Base-by-base conservation (phyloP, 2,329 filamentous ascomycete genomes). In the Alternaria gansuensis region DNA sequence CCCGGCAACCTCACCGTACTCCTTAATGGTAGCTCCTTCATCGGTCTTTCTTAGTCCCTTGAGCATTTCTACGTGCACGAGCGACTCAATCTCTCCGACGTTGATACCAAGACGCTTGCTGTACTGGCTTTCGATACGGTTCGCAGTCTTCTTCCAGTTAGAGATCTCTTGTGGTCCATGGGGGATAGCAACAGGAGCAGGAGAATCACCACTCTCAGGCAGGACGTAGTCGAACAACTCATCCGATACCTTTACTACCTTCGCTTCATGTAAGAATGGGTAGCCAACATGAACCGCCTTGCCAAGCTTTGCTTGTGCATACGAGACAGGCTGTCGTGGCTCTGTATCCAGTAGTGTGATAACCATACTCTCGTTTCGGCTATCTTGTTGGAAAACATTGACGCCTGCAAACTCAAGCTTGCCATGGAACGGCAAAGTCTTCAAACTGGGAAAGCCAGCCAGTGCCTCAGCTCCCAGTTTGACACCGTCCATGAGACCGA, bases 331-430 rank as follows among this genome's bases (percentile, higher is more conserved):
- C 46, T 90, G 88, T 34, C 90, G 88, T 57, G 81, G 79, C 63
- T 93, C 92, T 0, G 91, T 87, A 36, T 92, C 89, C 31, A 88
- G 84, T 49, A 99, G 82, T 2, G 92, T 97, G 56, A 98, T 85
- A 24, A 98, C 87, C 88, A 98, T 93, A 77, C 94, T 99, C 77
- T 97, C 93, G 73, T 98, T 98, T 49, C 92, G 89, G 75, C 93
- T 97, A 68, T 98, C 95, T 68, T 94, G 88, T 74, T 97, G 93
- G 81, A 99, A 99, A 33, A 99, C 92, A 63, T 89, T 95, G 61
- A 99, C 91, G 2, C 93, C 93, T 66, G 96, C 91, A 77, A 93
- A 96, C 8, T 89, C 91, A 46, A 98, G 82, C 56, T 87, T 85
- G 2, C 92, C 95, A 60, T 88, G 88, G 76, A 95, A 93, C 0